Evolutionary conservation across 2,329 filamentous ascomycete species (phyloP), one percentile per base, ranked within the genome.

Genomic region (Aspergillus costaricaensis): DNA sequence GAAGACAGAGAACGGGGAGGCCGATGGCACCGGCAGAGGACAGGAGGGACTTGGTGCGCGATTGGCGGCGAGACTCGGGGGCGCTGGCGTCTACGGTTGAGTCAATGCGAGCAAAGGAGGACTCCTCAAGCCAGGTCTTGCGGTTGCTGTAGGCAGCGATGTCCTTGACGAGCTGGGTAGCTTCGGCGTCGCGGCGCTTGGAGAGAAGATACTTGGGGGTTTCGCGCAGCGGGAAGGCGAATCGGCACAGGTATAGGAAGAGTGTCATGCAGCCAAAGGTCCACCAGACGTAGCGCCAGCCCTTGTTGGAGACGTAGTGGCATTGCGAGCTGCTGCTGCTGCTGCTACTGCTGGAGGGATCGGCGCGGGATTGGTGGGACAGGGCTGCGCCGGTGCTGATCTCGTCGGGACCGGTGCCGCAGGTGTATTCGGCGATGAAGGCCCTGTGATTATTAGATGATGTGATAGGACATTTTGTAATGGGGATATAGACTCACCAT

Each of bases 201-300:
- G 62, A 60, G 7, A 67, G 59, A 0, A 67, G 62, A 30, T 63
- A 62, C 25, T 68, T 68, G 1, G 65, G 67, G 1, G 64, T 68
- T 48, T 68, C 65, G 17, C 53, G 52, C 2, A 68, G 57, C 1
- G 58, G 55, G n/a, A 68, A 59, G 7, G 54, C 8, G 5, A 68
- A 65, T 1, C 64, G 66, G 23, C 64, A 66, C 6, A 67, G 55
- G 27, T 66, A 67, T 2, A 67, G 55, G 53, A 65, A 65, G 3
- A 67, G 55, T 1, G 66, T 68, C 21, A 67, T 64, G 32, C 64
- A 66, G 23, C 66, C 66, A 19, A 67, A 68, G 7, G 65, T 66
- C 66, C 64, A 68, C 62, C 64, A 67, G 15, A 66, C 55, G 23
- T 66, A 68, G n/a, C 66, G 65, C 66, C 66, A 68, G 30, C 66